phyloP scores from a whole-genome alignment of 2,329 filamentous ascomycete genomes.

The Colletotrichum neosansevieriae region DNA sequence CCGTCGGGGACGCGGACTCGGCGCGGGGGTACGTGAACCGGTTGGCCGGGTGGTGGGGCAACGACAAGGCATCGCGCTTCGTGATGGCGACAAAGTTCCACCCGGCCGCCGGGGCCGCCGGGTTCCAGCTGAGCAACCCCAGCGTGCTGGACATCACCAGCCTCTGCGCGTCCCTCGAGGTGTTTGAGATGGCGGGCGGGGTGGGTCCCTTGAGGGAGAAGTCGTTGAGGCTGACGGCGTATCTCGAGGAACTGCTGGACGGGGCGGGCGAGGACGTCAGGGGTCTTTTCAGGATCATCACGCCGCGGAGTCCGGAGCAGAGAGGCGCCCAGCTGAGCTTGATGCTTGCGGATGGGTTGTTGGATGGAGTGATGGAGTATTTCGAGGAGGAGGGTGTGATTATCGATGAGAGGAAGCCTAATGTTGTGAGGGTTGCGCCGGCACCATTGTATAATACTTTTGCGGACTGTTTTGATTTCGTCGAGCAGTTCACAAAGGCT shows the following conservation, averaged over 20 bases:
- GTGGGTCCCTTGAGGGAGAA: constrained; percentile 73
- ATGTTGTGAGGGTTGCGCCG: constrained; percentile 84
- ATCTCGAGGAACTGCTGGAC: constrained; percentile 74
- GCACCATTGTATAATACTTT: constrained; percentile 85
- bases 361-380: constrained; percentile 72
- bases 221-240: constrained; percentile 76
- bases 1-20: constrained; percentile 52
- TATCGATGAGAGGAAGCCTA: constrained; percentile 83
- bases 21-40: constrained; percentile 70
- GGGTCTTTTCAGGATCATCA: constrained; percentile 69
- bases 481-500: constrained; percentile 45
- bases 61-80: constrained; percentile 81
- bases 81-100: constrained; percentile 85
- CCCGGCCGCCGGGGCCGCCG: constrained; percentile 81
- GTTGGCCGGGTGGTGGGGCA: constrained; percentile 89
- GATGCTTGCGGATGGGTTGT: constrained; percentile 70
- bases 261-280: constrained; percentile 44
- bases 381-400: constrained; percentile 76
- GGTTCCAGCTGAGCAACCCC: constrained; percentile 89
- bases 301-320: constrained; percentile 70
- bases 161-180: constrained; percentile 76
- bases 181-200: constrained; percentile 75
- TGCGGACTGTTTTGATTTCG: constrained; percentile 63
- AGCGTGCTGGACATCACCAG: constrained; percentile 79
- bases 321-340: constrained; percentile 85